Base-by-base conservation (phyloP, 116 monocot genomes). In the Cymodocea nodosa region DNA sequence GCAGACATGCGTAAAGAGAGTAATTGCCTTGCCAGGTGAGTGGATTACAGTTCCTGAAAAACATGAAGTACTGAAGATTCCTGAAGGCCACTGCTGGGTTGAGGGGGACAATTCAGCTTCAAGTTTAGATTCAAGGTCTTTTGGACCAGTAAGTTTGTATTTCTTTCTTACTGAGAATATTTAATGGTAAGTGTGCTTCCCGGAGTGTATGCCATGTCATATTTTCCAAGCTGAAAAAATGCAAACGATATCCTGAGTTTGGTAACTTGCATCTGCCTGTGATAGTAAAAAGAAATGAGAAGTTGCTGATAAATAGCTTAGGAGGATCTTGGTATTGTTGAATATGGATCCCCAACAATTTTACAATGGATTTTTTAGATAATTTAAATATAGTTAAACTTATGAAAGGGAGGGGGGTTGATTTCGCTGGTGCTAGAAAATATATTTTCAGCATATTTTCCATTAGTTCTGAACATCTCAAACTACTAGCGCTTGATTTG, bases 81-180 rank as follows among this genome's bases (percentile, higher is more conserved):
- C 97, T 57, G 76, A 86, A 59, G 97, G 97, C 60, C 91, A 91
- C 76, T 88, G 85, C 60, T 97, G 97, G 91, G 91, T 97, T 25
- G 97, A 91, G 74, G 91, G 91, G 34, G 97, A 97, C 70, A 87
- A 87, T 80, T 53, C 76, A 15, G 49, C 20, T 23, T 56, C 37
- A 5, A 95, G 90, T 72, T 83, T 70, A 65, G 95, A 90, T 83
- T 90, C 90, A 18, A 74, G 87, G 69, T 65, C 74, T 59, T 90
- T 80, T 83, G 95, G 85, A 15, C 64, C 85, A 7, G 95, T 90
- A 90, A 81, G 84, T 85, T 68, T 12, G 62, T 35, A 12, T 19
- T 30, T 4, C 56, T 57, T 54, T 24, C 23, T 23, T 48, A 16
- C 6, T 44, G 44, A 44, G 4, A 44, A 44, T 44, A 52, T 39